Evolutionary conservation across 192 early-diverging fungal species (phyloP).

Genomic region (Coemansia sp.): DNA sequence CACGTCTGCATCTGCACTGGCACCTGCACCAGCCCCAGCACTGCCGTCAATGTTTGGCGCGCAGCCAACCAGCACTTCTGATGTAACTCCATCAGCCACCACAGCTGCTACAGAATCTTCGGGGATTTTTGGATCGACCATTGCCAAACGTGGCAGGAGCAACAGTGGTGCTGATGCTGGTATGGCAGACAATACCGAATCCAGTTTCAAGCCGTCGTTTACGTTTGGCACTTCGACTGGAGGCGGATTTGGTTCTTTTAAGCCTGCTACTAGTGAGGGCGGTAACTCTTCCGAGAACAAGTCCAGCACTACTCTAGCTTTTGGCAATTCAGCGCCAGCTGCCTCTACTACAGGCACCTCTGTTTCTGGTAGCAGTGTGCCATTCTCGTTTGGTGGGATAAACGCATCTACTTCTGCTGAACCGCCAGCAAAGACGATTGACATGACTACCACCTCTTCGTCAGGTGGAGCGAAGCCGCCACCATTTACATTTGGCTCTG

Average conservation of each 20-base stretch:
- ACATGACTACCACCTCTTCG: constrained; percentile 13
- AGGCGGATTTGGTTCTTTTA: neutral
- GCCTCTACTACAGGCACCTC: no score
- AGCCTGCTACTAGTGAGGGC: neutral
- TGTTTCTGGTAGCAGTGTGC: neutral
- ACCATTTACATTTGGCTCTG: constrained; percentile 1
- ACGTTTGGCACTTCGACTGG: neutral
- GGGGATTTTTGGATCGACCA: no score
- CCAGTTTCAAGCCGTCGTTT: neutral
- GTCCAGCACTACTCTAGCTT: constrained; percentile 12
- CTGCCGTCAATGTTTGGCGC: no score
- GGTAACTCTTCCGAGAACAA: neutral
- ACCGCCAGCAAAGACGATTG: constrained; percentile 26
- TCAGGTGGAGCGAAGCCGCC: constrained; percentile 5
- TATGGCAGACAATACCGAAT: neutral
- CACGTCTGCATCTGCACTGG: neutral
- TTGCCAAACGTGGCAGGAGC: neutral
- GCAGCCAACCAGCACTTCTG: neutral
- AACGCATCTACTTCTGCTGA: neutral
- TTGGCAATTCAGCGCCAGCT: constrained; percentile 7
- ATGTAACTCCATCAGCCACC: constrained; percentile 5
- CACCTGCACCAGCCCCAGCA: neutral
- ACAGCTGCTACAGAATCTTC: neutral
- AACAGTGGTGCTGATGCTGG: neutral
- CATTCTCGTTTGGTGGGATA: constrained; percentile 14